A percentile compares a stretch with the other conserved stretches of the same genome.
Evolutionary conservation across 2,329 filamentous ascomycete species (phyloP).

Genomic region (Xylaria sp.): DNA sequence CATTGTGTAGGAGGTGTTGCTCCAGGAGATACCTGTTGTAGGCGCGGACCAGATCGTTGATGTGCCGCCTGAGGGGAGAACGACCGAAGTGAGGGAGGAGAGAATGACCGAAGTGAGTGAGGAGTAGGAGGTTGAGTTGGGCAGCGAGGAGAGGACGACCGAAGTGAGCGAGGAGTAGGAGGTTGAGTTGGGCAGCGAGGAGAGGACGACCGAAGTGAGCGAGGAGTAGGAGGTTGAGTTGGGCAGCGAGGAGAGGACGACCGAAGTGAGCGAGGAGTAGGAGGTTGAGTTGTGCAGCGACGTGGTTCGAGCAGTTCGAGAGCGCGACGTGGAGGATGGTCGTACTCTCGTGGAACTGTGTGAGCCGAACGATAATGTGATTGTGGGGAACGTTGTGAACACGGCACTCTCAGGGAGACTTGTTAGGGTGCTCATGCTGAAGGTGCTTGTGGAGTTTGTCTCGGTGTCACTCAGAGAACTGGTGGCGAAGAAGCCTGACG

Average conservation of each 20-base stretch:
- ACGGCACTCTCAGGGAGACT: neutral
- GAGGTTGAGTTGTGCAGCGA: conserved; percentile 1
- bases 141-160: neutral
- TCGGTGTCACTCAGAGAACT: too few species aligned
- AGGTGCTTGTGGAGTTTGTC: neutral
- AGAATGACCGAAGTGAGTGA: too few species aligned
- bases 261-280: conserved; percentile 3
- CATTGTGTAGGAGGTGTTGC: conserved; percentile 15
- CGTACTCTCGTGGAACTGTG: neutral
- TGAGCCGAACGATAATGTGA: conserved; percentile 1
- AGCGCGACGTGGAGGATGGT: neutral
- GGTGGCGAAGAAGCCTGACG: too few species aligned
- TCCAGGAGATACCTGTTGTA: conserved; percentile 14
- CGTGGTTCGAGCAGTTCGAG: neutral
- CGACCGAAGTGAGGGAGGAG: too few species aligned
- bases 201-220: too few species aligned
- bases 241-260: neutral
- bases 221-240: too few species aligned
- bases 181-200: neutral
- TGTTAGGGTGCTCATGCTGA: neutral
- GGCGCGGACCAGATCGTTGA: conserved; percentile 1
- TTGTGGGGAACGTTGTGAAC: neutral
- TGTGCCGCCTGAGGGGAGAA: neutral
- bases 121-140: too few species aligned
- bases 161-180: neutral